Base-by-base conservation (phyloP, 2,329 filamentous ascomycete genomes). In the Penicillium sp. region DNA sequence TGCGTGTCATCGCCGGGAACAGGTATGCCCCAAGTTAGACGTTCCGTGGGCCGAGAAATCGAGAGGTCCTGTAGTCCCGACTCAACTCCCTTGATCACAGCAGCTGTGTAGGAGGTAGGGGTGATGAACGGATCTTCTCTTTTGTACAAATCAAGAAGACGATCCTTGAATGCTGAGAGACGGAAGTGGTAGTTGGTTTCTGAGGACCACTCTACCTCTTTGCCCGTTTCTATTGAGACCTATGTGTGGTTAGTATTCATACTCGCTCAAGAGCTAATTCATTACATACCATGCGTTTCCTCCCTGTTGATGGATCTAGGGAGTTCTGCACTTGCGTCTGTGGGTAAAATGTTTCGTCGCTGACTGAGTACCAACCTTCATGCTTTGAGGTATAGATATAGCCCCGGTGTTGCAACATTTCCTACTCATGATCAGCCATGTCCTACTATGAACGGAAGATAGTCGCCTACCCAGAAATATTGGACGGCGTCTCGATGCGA, bases 171-270 rank as follows among this genome's bases (percentile, higher is more conserved):
- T 21, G 86, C 87, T 38, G 91, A 95, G 67, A 99, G 81, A 7
- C 89, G 88, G 77, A 99, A 99, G 73, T 97, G 93, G 78, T 97
- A 97, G 65, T 97, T 99, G 62, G 83, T 86, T 73, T 99, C 94
- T 42, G 91, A 90, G 9, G 89, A 89, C 93, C 93, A 97, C 75
- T 97, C 92, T 8, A 99, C 94, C 73, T 91, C 89, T 71, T 90
- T 96, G 1, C 91, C 92, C 2, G 92, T 96, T 78, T 97, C 94
- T 49, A 85, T 83, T 19, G 90, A 93, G 23, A 87, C 77, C 81
- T 83, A 45, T 21, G 10, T 35, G 59, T 27, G 51, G 43, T 67
- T 41, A 69, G 65, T 43, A 33, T 23, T 15, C 52, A n/a, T 47
- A 10, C 23, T 51, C 2, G 5, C 6, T 31, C 19, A 15, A 46